These are phyloP conservation scores for Epichloe bromicola DNA, from an alignment of 2,329 filamentous ascomycete genomes.

Conservation along the genomic window DNA sequence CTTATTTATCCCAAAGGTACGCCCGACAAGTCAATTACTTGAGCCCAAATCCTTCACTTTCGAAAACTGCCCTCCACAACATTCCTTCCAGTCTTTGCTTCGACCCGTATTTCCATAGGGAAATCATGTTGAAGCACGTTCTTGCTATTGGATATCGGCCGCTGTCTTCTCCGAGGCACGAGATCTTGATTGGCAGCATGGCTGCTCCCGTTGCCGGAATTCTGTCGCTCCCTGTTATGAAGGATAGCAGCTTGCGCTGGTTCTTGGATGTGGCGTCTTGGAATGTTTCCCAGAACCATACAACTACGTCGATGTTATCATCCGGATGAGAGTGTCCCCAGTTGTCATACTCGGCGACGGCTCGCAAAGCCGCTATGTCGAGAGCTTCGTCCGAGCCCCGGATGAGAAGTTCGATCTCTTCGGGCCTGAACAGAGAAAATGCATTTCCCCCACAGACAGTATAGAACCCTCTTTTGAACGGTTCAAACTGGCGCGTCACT, in stretches of 20 bases:
- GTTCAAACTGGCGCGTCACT: constrained; percentile 74
- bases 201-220: constrained; percentile 81
- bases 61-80: constrained; percentile 76
- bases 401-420: constrained; percentile 82
- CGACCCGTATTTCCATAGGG: constrained; percentile 59
- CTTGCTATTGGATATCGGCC: constrained; percentile 70
- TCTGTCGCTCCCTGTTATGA: constrained; percentile 82
- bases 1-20: background rate
- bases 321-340: constrained; percentile 50
- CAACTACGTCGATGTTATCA: constrained; percentile 51
- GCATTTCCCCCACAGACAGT: constrained; percentile 88
- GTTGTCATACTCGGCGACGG: constrained; percentile 70
- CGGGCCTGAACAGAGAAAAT: constrained; percentile 71
- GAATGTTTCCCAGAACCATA: constrained; percentile 86
- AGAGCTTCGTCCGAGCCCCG: constrained; percentile 74
- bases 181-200: constrained; percentile 62
- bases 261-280: constrained; percentile 48
- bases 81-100: constrained; percentile 54
- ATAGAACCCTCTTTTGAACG: constrained; percentile 89
- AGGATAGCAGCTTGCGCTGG: constrained; percentile 68
- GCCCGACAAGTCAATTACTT: constrained; percentile 40
- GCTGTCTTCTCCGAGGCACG: constrained; percentile 62
- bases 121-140: constrained; percentile 82
- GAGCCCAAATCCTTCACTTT: constrained; percentile 85
- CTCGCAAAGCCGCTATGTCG: constrained; percentile 62